Base-by-base conservation (phyloP, 2,329 filamentous ascomycete genomes). In the Dendrostoma leiphaemia region DNA sequence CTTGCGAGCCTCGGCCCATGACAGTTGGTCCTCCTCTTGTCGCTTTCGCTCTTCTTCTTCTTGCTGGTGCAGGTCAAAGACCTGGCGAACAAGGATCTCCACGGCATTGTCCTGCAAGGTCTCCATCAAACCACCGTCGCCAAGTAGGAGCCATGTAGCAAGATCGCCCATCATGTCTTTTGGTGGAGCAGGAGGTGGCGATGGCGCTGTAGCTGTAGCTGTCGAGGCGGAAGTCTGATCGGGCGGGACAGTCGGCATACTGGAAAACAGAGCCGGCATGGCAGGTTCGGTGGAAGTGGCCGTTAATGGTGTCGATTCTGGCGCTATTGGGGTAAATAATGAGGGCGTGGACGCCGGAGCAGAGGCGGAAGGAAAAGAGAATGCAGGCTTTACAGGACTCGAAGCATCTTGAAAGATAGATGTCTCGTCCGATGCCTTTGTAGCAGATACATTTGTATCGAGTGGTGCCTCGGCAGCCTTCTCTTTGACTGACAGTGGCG, bases 131-230 rank as follows among this genome's bases (percentile, higher is more conserved):
- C 82, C 82, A 15, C 69, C 65, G 53, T 85, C 82, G 29, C 77
- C 82, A 12, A 68, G 66, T 3, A 83, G 77, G 51, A 77, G 78
- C 82, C 82, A 85, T 24, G 70, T 73, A 0, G 78, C 73, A 28
- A 84, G 77, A 45, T 77, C 72, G 6, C 67, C 74, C 60, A 83
- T 71, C 2, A 70, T 61, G 54, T 83, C 77, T 34, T 65, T 61
- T 6, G 59, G 58, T 1, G 53, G 57, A 2, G 54, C 47, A 12
- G 38, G 48, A 28, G 24, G 48, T 7, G 26, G 34, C 24, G 47
- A 52, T 45, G 48, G 32, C 34, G 45, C 10, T 7, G 48, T 8
- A 24, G 51, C 24, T 9, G 32, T 13, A 21, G 23, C 15, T 13
- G 12, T 7, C 24, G 23, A n/a, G 24, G 24, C 26, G 7, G 23